Conservation (phyloP, 1,284 basidiomycete species). For the Fomitopsis schrenkii region DNA sequence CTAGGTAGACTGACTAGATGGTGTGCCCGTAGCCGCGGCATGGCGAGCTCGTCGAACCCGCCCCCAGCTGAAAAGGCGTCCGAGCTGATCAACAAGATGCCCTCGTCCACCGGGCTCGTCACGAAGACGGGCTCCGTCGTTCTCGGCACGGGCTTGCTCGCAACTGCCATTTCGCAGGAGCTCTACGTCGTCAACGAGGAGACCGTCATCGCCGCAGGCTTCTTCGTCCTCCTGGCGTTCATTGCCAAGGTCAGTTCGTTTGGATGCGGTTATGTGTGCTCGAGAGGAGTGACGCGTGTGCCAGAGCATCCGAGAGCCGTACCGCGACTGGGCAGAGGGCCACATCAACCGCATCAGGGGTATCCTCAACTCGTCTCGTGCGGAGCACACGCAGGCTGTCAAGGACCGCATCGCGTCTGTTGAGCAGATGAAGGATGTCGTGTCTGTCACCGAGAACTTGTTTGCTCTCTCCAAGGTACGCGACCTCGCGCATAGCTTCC, state of each 20-base stretch:
- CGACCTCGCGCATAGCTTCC: not conserved
- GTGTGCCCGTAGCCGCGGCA: conserved; percentile 46
- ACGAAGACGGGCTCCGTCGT: conserved; percentile 94
- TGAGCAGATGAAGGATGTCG: conserved; percentile 92
- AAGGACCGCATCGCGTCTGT: conserved; percentile 91
- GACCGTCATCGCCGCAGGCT: conserved; percentile 80
- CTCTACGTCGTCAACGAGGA: conserved; percentile 98
- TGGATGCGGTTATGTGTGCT: not conserved
- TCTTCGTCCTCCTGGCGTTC: conserved; percentile 84
- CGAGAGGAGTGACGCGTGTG: not conserved
- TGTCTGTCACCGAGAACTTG: conserved; percentile 84
- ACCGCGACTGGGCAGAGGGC: conserved; percentile 89
- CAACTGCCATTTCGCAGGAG: conserved; percentile 95
- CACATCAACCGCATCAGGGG: conserved; percentile 82
- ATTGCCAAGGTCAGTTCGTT: conserved; percentile 63
- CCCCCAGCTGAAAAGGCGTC: conserved; percentile 85
- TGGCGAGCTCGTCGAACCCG: conserved; percentile 57
- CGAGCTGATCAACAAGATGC: conserved; percentile 89
- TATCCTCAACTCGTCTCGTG: conserved; percentile 81
- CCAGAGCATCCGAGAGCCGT: conserved; percentile 65
- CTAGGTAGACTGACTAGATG: not conserved
- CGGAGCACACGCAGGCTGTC: conserved; percentile 92
- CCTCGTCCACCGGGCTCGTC: conserved; percentile 84
- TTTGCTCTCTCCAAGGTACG: conserved; percentile 89
- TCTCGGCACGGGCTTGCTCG: conserved; percentile 86